phyloP scores from a whole-genome alignment of 345 rosid genomes.

The Salix brachista region DNA sequence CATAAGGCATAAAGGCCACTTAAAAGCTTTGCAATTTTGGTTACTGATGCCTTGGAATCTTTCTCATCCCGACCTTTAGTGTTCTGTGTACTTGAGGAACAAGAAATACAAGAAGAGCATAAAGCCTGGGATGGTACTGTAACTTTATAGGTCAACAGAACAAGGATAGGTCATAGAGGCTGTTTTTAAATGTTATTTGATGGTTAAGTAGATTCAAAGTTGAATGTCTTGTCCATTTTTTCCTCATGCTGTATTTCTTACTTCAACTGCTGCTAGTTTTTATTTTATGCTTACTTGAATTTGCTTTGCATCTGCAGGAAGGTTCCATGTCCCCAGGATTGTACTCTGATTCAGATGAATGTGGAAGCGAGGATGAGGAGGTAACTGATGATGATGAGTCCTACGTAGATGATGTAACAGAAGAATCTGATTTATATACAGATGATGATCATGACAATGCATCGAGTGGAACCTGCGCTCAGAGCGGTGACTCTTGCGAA shows the following conservation, averaged over 20 bases:
- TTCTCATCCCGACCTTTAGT: not conserved
- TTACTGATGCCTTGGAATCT: not conserved
- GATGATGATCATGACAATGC: constrained; percentile 52
- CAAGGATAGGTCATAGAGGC: not conserved
- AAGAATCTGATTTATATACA: constrained; percentile 49
- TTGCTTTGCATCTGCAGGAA: constrained; percentile 55
- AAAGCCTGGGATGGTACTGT: not conserved
- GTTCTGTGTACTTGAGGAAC: not conserved
- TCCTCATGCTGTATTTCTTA: not conserved
- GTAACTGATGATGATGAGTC: constrained; percentile 77
- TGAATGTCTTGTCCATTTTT: not conserved
- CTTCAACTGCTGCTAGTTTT: not conserved
- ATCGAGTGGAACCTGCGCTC: constrained; percentile 45
- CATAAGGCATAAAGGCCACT: not conserved
- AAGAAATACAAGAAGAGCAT: not conserved
- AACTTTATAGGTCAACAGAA: not conserved
- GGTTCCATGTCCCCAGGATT: constrained; percentile 65
- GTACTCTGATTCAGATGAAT: constrained; percentile 78
- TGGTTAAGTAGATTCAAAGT: not conserved
- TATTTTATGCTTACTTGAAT: constrained; percentile 15
- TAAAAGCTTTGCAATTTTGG: not conserved
- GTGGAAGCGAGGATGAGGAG: constrained; percentile 79
- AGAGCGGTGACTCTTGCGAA: constrained; percentile 39
- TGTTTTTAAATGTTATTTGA: not conserved
- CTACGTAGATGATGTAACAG: constrained; percentile 48